Base-by-base conservation (phyloP, 2,329 filamentous ascomycete genomes). In the Setomelanomma holmii region DNA sequence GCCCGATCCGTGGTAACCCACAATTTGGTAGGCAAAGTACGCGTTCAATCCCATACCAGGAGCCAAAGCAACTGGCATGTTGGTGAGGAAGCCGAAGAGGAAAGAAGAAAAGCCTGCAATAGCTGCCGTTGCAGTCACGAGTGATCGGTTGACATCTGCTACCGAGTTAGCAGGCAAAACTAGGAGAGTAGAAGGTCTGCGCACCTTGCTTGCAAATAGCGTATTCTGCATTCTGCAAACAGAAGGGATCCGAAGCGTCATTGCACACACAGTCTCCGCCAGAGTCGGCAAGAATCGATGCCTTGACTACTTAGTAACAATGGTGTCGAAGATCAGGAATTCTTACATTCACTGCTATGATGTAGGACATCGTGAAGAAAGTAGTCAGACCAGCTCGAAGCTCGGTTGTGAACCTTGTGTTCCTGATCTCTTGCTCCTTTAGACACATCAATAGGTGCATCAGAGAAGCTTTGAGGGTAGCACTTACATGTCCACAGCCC, bases 81-180 rank as follows among this genome's bases (percentile, higher is more conserved):
- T 96, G 49, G 91, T 88, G 54, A 93, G 82, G 3, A 93, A 76
- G 12, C 91, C 91, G 84, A 96, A 92, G 68, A 83, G 84, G 73
- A 95, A 91, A 11, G 87, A 89, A 3, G 88, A 84, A 30, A 96
- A 78, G 22, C 89, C 89, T 12, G 90, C 82, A 61, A 95, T 91
- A 36, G 90, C 91, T 22, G 91, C 90, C 8, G 91, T 96, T 7
- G 88, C 90, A 4, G 91, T 96, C 51, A 96, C 87, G 23, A 93
- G 77, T 64, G 96, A 91, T 23, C 90, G 86, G 71, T 89, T 88
- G 65, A 93, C 79, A 35, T 77, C 78, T 74, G 42, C 7, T 2
- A 14, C 30, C 27, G 53, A 42, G 19, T 49, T 36, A 49, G 16
- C 27, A 20, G 35, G 8, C 19, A 7, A 40, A 7, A 19, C 7